Conservation (phyloP, 306 rosid species). For the Quercus cerris region DNA sequence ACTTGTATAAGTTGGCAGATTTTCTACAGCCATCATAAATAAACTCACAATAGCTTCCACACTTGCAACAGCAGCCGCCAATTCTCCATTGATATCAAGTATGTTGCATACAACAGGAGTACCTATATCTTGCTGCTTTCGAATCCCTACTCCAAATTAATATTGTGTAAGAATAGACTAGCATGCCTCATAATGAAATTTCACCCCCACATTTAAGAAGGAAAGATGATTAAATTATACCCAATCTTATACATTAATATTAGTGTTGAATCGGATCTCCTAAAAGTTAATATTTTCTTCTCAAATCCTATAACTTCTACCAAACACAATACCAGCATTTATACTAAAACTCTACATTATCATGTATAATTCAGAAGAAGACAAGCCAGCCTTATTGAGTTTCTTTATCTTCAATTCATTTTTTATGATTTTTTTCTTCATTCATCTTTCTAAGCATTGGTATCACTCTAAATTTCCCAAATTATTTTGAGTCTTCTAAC, state of each 20-base stretch:
- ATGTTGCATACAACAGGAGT: slow-evolving; percentile 81
- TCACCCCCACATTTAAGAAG: background rate
- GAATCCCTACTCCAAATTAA: slow-evolving; percentile 58
- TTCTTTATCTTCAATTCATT: background rate
- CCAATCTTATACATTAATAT: background rate
- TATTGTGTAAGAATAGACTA: background rate
- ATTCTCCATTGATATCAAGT: slow-evolving; percentile 73
- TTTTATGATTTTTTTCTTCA: background rate
- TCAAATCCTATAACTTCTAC: background rate
- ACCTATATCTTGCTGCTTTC: slow-evolving; percentile 53
- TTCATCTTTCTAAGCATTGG: background rate
- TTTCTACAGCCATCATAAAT: slow-evolving; percentile 19
- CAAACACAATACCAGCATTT: background rate
- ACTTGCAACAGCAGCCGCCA: slow-evolving; percentile 80
- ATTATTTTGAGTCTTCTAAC: background rate
- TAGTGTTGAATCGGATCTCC: background rate
- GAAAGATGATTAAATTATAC: background rate
- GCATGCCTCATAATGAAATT: background rate
- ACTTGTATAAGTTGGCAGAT: slow-evolving; percentile 23
- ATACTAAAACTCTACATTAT: background rate
- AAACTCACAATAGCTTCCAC: slow-evolving; percentile 78
- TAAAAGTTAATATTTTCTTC: background rate
- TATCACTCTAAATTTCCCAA: background rate
- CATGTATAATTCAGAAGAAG: background rate
- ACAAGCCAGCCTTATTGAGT: background rate